These are phyloP conservation scores for Castanea sativa DNA, from an alignment of 306 rosid species.

Conservation along the genomic window DNA sequence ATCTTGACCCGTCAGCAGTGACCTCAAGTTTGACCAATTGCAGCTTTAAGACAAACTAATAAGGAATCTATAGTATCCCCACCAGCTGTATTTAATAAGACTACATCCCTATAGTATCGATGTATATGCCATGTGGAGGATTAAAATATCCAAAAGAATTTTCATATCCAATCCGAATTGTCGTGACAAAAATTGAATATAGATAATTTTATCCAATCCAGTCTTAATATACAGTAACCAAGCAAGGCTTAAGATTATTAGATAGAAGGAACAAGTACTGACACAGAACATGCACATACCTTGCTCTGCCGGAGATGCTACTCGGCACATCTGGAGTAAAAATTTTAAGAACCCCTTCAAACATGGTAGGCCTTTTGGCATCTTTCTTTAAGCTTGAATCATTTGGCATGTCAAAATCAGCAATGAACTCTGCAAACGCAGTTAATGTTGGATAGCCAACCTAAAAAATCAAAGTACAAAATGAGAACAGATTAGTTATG, in stretches of 20 bases:
- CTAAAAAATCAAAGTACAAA: conserved; percentile 37
- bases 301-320: conserved; percentile 75
- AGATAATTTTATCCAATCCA: not conserved
- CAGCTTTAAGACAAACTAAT: not conserved
- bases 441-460: conserved; percentile 69
- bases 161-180: not conserved
- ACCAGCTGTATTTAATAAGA: not conserved
- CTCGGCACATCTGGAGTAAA: conserved; percentile 77
- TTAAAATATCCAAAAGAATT: not conserved
- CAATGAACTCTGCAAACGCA: conserved; percentile 72
- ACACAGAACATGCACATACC: conserved; percentile 48
- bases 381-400: conserved; percentile 48
- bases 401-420: conserved; percentile 64
- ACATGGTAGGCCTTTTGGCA: conserved; percentile 65
- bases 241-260: not conserved
- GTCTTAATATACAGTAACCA: not conserved
- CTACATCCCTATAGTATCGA: not conserved
- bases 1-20: too few species aligned
- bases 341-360: conserved; percentile 63
- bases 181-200: not conserved
- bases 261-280: not conserved
- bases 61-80: not conserved
- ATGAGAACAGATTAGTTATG: conserved; percentile 1
- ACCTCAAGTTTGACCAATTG: not conserved
- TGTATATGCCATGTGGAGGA: not conserved